Evolutionary conservation across 768 basidiomycete species (phyloP).

Genomic region (Clavaria fumosa): DNA sequence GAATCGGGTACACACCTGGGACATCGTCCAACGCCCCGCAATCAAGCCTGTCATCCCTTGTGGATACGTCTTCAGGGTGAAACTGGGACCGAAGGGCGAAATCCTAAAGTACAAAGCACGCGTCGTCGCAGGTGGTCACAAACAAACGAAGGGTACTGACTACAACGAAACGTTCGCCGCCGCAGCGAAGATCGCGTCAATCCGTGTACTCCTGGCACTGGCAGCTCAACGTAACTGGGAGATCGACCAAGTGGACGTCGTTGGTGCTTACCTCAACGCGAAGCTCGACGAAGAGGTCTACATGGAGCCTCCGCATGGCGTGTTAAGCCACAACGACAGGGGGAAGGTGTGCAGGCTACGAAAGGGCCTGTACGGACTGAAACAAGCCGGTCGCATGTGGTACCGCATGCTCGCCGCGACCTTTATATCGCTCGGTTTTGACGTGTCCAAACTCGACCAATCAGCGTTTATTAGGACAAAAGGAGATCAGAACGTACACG

Average conservation of each 20-base stretch:
- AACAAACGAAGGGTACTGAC: slow-evolving; percentile 22
- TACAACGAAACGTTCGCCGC: slow-evolving; percentile 18
- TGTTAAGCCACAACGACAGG: slow-evolving; percentile 18
- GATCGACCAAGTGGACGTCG: slow-evolving; percentile 5
- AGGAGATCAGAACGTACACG: background rate
- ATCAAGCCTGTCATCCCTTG: slow-evolving; percentile 1
- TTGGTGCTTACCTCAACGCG: slow-evolving; percentile 13
- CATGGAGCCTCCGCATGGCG: slow-evolving; percentile 11
- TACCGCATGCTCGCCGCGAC: background rate
- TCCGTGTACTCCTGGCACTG: slow-evolving; percentile 11
- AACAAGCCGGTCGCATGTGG: slow-evolving; percentile 4
- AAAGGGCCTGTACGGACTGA: slow-evolving; percentile 1
- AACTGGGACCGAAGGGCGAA: slow-evolving; percentile 3
- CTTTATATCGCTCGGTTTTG: background rate
- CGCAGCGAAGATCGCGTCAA: slow-evolving; percentile 10
- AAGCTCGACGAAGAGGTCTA: slow-evolving; percentile 14
- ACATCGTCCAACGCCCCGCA: slow-evolving; percentile 2
- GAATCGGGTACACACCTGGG: slow-evolving; percentile 5
- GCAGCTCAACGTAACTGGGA: slow-evolving; percentile 4
- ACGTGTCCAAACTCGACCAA: background rate
- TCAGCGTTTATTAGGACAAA: background rate
- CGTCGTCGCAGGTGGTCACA: slow-evolving; percentile 17
- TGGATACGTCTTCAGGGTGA: slow-evolving; percentile 4
- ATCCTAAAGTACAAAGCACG: slow-evolving; percentile 3
- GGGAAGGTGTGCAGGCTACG: slow-evolving; percentile 3